phyloP scores from a whole-genome alignment of 2,329 filamentous ascomycete species.

The Bipolaris sorokiniana region DNA sequence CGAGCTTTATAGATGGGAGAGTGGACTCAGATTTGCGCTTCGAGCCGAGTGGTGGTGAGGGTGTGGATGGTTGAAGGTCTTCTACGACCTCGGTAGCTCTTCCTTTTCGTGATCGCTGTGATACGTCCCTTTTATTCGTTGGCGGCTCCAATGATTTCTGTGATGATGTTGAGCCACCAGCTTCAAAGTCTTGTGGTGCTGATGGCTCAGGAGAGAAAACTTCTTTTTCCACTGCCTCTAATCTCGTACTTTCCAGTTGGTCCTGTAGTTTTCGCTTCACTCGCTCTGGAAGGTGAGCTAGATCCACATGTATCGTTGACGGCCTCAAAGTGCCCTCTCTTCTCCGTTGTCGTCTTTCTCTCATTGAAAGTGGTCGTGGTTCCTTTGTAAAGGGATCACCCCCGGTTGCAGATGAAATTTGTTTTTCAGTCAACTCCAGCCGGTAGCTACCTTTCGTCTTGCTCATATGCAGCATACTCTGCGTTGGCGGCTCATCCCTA shows the following conservation, averaged over 20 bases:
- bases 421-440: not conserved
- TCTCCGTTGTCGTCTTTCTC: conserved; percentile 10
- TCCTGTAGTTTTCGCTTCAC: not conserved
- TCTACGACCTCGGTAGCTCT: not conserved
- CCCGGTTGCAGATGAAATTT: not conserved
- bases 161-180: not conserved
- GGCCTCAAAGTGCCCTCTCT: conserved; percentile 1
- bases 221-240: not conserved
- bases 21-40: not conserved
- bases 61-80: conserved; percentile 18
- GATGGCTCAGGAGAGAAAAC: not conserved
- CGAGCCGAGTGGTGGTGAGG: conserved; percentile 18
- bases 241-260: not conserved
- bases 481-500: not conserved
- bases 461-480: conserved; percentile 6
- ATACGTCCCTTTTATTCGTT: not conserved
- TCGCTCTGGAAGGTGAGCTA: not conserved
- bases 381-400: not conserved
- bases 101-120: not conserved
- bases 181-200: not conserved
- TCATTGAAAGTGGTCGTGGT: conserved; percentile 8
- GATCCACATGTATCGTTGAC: not conserved
- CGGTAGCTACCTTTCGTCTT: conserved; percentile 2
- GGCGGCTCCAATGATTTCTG: not conserved
- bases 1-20: conserved; percentile 5